A percentile compares a stretch with the other conserved stretches of the same genome.
Conservation (phyloP, 257 asterid species). For the Coffea eugenioides region DNA sequence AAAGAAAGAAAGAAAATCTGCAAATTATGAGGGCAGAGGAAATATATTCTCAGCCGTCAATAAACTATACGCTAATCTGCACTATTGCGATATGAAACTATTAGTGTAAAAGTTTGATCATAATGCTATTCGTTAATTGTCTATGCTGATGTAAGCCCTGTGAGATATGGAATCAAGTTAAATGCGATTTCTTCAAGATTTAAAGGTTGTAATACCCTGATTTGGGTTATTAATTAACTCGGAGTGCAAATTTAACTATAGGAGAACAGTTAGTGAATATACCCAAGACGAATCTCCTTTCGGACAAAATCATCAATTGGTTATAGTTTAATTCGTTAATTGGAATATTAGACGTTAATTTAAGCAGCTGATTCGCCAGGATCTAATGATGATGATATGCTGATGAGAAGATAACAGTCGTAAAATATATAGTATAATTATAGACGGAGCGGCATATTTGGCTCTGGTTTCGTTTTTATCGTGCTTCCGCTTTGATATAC, state of each 20-base stretch:
- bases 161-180: conserved; percentile 19
- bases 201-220: neutral
- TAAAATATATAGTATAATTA: conserved; percentile 6
- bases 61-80: conserved; percentile 5
- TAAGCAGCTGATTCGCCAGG: neutral
- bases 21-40: conserved; percentile 13
- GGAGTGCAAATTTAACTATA: neutral
- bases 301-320: neutral
- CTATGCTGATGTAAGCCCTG: conserved; percentile 4
- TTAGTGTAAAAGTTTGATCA: conserved; percentile 3
- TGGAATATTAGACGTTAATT: neutral
- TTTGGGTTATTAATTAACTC: neutral
- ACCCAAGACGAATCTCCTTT: conserved; percentile 16
- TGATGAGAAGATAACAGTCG: conserved; percentile 1
- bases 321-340: neutral
- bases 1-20: neutral
- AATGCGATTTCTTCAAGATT: conserved; percentile 26
- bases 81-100: conserved; percentile 13
- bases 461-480: neutral
- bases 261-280: conserved; percentile 9
- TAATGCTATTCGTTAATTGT: conserved; percentile 13
- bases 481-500: neutral
- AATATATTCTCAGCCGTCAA: conserved; percentile 18
- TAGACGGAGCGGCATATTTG: conserved; percentile 1
- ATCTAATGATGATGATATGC: conserved; percentile 13